A percentile compares a stretch with the other conserved stretches of the same genome.
These are phyloP conservation scores for Pulveroboletus frians DNA, from an alignment of 768 basidiomycete species.

Conservation along the genomic window DNA sequence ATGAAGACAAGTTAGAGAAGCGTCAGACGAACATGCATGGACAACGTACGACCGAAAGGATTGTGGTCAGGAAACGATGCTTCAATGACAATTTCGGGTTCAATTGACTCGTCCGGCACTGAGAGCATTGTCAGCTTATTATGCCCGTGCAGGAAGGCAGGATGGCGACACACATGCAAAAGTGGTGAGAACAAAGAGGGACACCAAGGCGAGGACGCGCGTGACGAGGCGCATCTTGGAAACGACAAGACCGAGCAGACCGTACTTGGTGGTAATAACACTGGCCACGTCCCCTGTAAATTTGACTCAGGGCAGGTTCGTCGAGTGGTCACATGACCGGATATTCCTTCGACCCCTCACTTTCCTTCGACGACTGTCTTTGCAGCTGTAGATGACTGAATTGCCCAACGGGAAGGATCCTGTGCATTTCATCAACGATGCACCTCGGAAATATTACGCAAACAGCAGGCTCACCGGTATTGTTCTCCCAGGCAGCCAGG, in stretches of 20 bases:
- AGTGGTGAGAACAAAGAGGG: conserved; percentile 28
- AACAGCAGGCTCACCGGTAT: conserved; percentile 38
- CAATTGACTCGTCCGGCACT: conserved; percentile 32
- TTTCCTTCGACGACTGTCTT: conserved; percentile 31
- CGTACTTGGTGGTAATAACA: background rate
- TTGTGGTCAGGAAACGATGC: conserved; percentile 69
- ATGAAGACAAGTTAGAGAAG: conserved; percentile 9
- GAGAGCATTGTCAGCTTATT: conserved; percentile 4
- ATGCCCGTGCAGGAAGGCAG: background rate
- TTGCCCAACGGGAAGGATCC: conserved; percentile 75
- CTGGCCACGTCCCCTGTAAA: conserved; percentile 26
- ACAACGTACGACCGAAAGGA: conserved; percentile 66
- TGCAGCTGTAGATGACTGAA: conserved; percentile 66
- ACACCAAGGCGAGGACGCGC: conserved; percentile 24
- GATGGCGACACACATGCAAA: conserved; percentile 24
- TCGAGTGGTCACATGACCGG: conserved; percentile 13
- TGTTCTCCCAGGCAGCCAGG: conserved; percentile 37
- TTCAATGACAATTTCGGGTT: conserved; percentile 49
- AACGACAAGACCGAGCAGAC: background rate
- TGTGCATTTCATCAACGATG: conserved; percentile 49
- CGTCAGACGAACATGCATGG: background rate
- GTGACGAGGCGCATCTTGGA: conserved; percentile 33
- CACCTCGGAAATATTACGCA: conserved; percentile 62
- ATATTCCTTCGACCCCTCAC: conserved; percentile 24
- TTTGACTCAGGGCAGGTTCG: conserved; percentile 25